phyloP scores from a whole-genome alignment of 169 alveolate genomes.

The Plasmodium billcollinsi region DNA sequence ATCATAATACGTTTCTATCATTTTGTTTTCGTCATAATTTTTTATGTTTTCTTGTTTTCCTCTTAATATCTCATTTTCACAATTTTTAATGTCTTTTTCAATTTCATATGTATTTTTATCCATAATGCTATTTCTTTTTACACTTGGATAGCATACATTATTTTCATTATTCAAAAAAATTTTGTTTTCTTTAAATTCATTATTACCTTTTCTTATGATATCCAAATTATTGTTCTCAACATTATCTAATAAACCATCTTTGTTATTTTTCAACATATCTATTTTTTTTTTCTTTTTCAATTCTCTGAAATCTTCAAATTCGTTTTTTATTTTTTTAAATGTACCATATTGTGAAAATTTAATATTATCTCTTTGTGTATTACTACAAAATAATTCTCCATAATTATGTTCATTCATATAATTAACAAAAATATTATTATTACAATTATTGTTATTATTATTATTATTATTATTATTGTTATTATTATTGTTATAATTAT shows the following conservation, averaged over 20 bases:
- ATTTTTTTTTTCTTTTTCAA: background rate
- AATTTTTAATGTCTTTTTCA: background rate
- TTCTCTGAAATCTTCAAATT: constrained; percentile 10
- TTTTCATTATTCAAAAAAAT: no score
- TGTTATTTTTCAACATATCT: background rate
- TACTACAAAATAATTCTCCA: background rate
- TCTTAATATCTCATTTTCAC: background rate
- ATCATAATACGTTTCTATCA: constrained; percentile 4
- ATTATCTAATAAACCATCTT: background rate
- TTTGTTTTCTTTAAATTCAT: background rate
- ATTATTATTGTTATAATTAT: background rate
- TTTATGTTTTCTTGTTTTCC: background rate
- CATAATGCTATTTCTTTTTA: no score
- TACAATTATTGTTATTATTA: background rate
- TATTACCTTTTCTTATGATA: background rate
- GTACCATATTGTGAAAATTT: background rate
- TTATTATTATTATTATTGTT: background rate
- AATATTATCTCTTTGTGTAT: no score
- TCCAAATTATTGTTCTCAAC: constrained; percentile 3
- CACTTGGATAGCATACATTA: no score
- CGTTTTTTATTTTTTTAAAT: constrained; percentile 1
- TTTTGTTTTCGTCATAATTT: background rate
- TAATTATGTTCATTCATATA: background rate
- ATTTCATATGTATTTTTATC: background rate
- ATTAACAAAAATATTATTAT: background rate